Evolutionary conservation across 805 yeast genomes (phyloP).

Genomic region (Naumovozyma castellii): DNA sequence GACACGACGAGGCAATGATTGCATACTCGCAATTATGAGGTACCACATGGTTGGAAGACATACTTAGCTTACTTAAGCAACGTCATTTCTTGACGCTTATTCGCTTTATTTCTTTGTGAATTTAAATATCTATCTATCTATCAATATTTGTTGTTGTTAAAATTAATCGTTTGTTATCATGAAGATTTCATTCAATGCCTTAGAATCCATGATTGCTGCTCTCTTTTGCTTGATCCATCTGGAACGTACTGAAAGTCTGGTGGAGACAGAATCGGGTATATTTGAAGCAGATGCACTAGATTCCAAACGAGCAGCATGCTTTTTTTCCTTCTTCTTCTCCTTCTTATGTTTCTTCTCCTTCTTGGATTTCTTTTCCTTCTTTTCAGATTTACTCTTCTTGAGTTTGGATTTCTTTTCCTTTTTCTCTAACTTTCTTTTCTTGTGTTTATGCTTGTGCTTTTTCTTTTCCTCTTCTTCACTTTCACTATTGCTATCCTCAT

Average conservation of each 20-base stretch:
- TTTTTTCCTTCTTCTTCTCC: conserved; percentile 23
- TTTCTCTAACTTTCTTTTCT: conserved; percentile 21
- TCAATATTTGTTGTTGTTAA: no score
- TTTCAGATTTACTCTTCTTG: conserved; percentile 26
- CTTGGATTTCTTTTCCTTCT: conserved; percentile 23
- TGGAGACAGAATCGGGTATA: conserved; percentile 31
- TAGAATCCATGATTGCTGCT: conserved; percentile 82
- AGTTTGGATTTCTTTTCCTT: conserved; percentile 23
- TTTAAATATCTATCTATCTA: no score
- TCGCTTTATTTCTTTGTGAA: no score
- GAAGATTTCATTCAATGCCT: conserved; percentile 84
- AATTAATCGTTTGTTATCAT: conserved; percentile 53
- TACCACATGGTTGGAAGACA: no score
- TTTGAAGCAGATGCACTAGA: conserved; percentile 16
- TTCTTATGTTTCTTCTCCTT: conserved; percentile 25
- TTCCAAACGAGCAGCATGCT: conserved; percentile 21
- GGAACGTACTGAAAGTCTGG: conserved; percentile 69
- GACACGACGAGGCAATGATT: no score
- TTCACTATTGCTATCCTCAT: conserved; percentile 17
- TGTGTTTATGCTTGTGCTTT: conserved; percentile 18
- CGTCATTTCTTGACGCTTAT: no score
- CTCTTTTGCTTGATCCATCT: conserved; percentile 84
- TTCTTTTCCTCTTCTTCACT: conserved; percentile 26
- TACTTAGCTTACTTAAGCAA: no score
- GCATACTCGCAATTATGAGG: no score